These are phyloP conservation scores for Mortierella polycephala DNA, from an alignment of 371 early-diverging fungal species.

Conservation along the genomic window DNA sequence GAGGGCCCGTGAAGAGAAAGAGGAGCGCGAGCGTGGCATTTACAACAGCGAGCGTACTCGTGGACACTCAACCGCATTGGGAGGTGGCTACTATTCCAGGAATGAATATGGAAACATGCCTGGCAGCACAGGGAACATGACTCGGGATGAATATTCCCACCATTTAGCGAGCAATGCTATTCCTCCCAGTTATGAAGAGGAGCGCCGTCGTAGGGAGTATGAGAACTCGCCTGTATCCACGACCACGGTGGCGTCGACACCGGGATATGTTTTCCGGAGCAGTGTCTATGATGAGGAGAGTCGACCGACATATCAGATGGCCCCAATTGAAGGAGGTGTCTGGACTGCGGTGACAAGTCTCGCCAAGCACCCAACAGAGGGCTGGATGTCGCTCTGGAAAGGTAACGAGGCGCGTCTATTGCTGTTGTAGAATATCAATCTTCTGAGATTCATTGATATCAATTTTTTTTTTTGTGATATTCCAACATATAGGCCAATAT, in stretches of 20 bases:
- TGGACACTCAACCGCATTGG: conserved; percentile 5
- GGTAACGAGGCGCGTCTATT: conserved; percentile 51
- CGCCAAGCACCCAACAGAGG: conserved; percentile 73
- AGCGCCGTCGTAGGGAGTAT: conserved; percentile 6
- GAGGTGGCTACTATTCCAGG: conserved; percentile 12
- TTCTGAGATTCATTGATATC: neutral
- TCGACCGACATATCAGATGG: conserved; percentile 68
- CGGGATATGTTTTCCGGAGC: conserved; percentile 64
- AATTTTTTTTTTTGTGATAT: conserved; percentile 3
- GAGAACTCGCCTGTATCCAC: neutral
- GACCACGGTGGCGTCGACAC: neutral
- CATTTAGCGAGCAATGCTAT: neutral
- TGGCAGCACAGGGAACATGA: conserved; percentile 6
- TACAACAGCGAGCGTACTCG: conserved; percentile 32
- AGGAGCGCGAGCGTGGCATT: conserved; percentile 16
- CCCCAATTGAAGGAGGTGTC: conserved; percentile 72
- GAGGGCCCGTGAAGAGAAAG: conserved; percentile 25
- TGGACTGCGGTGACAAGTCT: conserved; percentile 65
- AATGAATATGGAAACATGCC: conserved; percentile 11
- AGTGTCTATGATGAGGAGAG: conserved; percentile 68
- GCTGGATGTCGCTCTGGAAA: conserved; percentile 74
- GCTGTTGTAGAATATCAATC: neutral
- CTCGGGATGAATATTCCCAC: conserved; percentile 12
- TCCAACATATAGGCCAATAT: conserved; percentile 66
- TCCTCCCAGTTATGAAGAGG: conserved; percentile 14